A percentile compares a stretch with the other conserved stretches of the same genome.
phyloP scores from a whole-genome alignment of 495 filamentous ascomycete species.

The Aspergillus nidulans region DNA sequence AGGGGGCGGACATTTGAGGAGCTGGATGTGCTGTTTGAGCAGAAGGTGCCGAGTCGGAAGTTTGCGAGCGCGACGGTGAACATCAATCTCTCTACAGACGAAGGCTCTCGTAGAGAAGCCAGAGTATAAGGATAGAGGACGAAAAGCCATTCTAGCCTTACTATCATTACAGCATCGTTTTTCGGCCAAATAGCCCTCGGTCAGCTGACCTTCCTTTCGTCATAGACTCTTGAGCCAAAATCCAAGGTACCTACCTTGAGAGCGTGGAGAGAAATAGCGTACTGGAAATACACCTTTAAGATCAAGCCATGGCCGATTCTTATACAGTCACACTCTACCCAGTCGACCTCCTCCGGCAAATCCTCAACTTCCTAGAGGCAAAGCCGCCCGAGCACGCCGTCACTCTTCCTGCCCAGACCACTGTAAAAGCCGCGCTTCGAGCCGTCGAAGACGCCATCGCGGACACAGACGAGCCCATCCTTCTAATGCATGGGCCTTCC shows the following conservation, averaged over 20 bases:
- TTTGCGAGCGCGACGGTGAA: conserved; percentile 23
- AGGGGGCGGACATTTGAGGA: conserved; percentile 60
- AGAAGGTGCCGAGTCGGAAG: conserved; percentile 38
- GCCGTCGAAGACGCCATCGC: not conserved
- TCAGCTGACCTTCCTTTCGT: no score
- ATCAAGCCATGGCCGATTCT: not conserved
- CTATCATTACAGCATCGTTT: no score
- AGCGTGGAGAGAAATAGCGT: no score
- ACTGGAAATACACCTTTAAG: no score
- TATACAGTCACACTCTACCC: not conserved
- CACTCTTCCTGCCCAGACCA: not conserved
- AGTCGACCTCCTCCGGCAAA: not conserved
- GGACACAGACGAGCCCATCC: not conserved
- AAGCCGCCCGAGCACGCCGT: not conserved
- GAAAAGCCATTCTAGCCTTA: no score
- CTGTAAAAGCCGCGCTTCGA: not conserved
- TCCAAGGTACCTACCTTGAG: no score
- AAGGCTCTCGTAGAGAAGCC: no score
- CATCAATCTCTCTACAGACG: not conserved
- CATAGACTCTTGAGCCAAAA: no score
- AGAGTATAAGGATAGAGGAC: no score
- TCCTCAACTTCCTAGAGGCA: not conserved
- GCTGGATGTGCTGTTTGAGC: conserved; percentile 48
- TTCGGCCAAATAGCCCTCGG: no score
- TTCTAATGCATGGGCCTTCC: not conserved